Percentiles rank a stretch among this genome's conserved stretches.
These are phyloP conservation scores for Zymoseptoria crescenta DNA, from an alignment of 2,329 filamentous ascomycete species.

Conservation along the genomic window DNA sequence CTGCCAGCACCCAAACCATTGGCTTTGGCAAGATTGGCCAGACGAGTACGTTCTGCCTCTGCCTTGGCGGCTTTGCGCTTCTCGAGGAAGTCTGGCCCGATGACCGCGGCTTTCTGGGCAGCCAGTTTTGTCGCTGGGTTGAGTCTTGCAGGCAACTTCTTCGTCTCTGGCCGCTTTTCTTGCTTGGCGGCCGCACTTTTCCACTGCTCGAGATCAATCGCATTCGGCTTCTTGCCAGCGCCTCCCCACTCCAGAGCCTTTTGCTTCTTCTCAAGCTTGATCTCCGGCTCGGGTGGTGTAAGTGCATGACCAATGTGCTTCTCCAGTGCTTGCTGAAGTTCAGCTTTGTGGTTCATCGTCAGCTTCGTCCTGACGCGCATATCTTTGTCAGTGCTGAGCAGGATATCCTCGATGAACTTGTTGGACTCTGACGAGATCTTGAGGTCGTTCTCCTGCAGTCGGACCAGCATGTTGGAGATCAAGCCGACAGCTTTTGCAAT, in stretches of 20 bases:
- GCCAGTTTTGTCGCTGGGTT: constrained; percentile 18
- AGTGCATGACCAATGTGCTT: constrained; percentile 36
- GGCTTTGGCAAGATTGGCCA: constrained; percentile 19
- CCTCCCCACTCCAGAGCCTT: constrained; percentile 35
- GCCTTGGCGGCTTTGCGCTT: constrained; percentile 68
- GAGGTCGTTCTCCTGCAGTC: constrained; percentile 70
- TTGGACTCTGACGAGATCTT: constrained; percentile 55
- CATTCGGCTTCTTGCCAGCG: constrained; percentile 22
- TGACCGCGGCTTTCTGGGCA: constrained; percentile 32
- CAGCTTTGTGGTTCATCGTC: constrained; percentile 72
- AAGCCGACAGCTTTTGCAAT: constrained; percentile 74
- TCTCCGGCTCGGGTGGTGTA: constrained; percentile 12
- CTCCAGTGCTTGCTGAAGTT: constrained; percentile 60
- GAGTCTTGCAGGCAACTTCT: constrained; percentile 26
- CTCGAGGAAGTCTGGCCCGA: constrained; percentile 56
- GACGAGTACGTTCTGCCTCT: constrained; percentile 62
- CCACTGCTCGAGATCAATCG: constrained; percentile 25
- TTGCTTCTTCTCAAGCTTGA: constrained; percentile 29
- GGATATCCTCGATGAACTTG: constrained; percentile 57
- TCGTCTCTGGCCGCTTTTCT: constrained; percentile 17
- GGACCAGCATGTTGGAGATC: constrained; percentile 72
- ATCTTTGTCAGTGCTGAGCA: constrained; percentile 36
- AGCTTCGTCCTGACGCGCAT: constrained; percentile 68
- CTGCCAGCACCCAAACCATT: constrained; percentile 67
- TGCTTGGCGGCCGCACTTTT: constrained; percentile 9